phyloP scores from a whole-genome alignment of 192 early-diverging fungal genomes.

The Entrophospora sp. region DNA sequence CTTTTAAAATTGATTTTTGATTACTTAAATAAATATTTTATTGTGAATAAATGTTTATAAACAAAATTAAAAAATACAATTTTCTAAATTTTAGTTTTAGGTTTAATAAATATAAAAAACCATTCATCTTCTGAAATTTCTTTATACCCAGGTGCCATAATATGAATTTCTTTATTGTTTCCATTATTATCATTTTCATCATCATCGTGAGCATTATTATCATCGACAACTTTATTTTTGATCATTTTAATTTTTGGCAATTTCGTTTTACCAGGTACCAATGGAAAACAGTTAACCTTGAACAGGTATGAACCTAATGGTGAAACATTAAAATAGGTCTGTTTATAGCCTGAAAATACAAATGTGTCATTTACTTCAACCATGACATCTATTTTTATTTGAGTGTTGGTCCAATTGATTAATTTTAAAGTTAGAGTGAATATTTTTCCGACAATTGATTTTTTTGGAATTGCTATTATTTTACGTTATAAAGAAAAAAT shows the following conservation, averaged over 20 bases:
- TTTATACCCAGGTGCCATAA: not conserved
- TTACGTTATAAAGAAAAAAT: too few species aligned
- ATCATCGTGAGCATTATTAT: too few species aligned
- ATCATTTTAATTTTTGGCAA: conserved; percentile 48
- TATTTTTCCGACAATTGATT: conserved; percentile 42
- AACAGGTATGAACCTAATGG: conserved; percentile 43
- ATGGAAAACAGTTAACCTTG: conserved; percentile 49
- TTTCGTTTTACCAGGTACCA: conserved; percentile 43
- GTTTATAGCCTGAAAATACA: conserved; percentile 71
- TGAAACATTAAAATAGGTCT: conserved; percentile 43
- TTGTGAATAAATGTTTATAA: too few species aligned
- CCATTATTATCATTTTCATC: too few species aligned
- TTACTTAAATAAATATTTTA: too few species aligned
- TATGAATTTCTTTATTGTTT: not conserved
- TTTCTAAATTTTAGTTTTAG: too few species aligned
- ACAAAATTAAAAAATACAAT: too few species aligned
- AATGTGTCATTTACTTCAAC: conserved; percentile 63
- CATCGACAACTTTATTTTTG: too few species aligned
- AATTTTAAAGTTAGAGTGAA: conserved; percentile 53
- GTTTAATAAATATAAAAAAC: not conserved
- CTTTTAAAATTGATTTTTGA: too few species aligned
- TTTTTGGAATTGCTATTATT: conserved; percentile 57
- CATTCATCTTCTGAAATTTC: not conserved
- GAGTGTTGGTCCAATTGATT: conserved; percentile 46
- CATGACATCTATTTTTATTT: conserved; percentile 44